Base-by-base conservation (phyloP, 495 filamentous ascomycete species). In the Tricharina praecox region DNA sequence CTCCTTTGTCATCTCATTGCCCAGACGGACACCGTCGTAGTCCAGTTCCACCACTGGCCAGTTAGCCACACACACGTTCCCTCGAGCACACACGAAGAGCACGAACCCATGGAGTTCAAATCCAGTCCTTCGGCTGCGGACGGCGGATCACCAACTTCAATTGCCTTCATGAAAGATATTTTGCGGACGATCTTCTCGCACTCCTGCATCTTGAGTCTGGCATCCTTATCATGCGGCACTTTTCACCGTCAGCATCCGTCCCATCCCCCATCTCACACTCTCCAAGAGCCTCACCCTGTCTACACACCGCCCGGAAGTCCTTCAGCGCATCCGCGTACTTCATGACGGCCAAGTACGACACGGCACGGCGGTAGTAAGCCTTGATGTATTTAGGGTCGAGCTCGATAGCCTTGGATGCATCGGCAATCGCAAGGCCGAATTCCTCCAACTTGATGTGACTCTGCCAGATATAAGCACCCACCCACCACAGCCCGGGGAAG, bases 311-410 rank as follows among this genome's bases (percentile, higher is more conserved):
- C 64, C 81, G 92, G 69, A 94, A 95, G 66, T 99, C 90, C 59
- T 78, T 82, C 28, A 90, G 67, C 18, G 90, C 90, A 13, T 90
- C 88, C 53, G 75, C 77, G 47, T 86, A 82, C 61, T 79, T 79
- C 13, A 94, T 67, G 48, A 94, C 93, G 25, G 87, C 86, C 18
- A 85, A 82, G 59, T 92, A 82, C 39, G 85, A 84, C 13, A 92
- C 76, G 23, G 87, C 90, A 61, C 90, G 77, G 59, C 90, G 76
- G 72, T 93, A 99, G 68, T 92, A 96, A 24, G 90, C 92, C 82
- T 94, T 63, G 58, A 82, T 71, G 60, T 90, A 85, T 59, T 69
- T 70, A n/a, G 82, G 73, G 59, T 96, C 84, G 39, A 96, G 69
- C 59, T 94, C 86, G 56, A 95, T 78, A 16, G 92, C 88, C 64